A percentile compares a stretch with the other conserved stretches of the same genome.
phyloP scores from a whole-genome alignment of 2,329 filamentous ascomycete genomes.

The Spiromastix sp. region DNA sequence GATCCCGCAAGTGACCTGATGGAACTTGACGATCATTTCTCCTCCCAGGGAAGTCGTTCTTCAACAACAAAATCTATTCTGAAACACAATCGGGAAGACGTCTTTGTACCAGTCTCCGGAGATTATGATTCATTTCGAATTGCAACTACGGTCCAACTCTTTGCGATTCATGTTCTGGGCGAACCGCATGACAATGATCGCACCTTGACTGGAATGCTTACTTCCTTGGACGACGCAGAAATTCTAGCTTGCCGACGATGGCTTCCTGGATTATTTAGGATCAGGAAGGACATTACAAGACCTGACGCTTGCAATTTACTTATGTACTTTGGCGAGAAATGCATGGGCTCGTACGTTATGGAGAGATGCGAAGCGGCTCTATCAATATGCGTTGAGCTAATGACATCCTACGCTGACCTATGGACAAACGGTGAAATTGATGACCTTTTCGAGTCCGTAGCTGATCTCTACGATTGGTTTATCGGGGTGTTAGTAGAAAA shows the following conservation, averaged over 20 bases:
- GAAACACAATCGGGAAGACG: slow-evolving; percentile 22
- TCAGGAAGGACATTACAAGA: slow-evolving; percentile 16
- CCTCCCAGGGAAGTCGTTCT: slow-evolving; percentile 15
- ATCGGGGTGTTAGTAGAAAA: slow-evolving; percentile 56
- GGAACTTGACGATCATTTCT: slow-evolving; percentile 34
- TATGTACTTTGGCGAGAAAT: slow-evolving; percentile 36
- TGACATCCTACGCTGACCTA: slow-evolving; percentile 51
- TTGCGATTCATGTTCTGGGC: slow-evolving; percentile 17
- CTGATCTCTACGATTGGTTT: slow-evolving; percentile 72
- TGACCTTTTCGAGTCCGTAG: slow-evolving; percentile 54
- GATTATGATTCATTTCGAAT: slow-evolving; percentile 27
- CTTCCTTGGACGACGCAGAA: slow-evolving; percentile 25
- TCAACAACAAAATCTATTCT: slow-evolving; percentile 16
- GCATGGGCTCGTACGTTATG: slow-evolving; percentile 48
- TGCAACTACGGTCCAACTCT: slow-evolving; percentile 25
- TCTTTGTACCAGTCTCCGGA: slow-evolving; percentile 16
- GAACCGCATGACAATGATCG: slow-evolving; percentile 8
- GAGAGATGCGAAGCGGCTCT: slow-evolving; percentile 66
- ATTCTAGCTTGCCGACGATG: slow-evolving; percentile 24
- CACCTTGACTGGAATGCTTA: slow-evolving; percentile 26
- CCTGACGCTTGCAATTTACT: slow-evolving; percentile 35
- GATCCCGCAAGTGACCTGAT: slow-evolving; percentile 23
- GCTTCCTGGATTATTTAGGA: slow-evolving; percentile 21
- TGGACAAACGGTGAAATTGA: slow-evolving; percentile 51
- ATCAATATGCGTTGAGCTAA: slow-evolving; percentile 55